Evolutionary conservation across 805 yeast genomes (phyloP).

Genomic region (Candida dajiaensis): DNA sequence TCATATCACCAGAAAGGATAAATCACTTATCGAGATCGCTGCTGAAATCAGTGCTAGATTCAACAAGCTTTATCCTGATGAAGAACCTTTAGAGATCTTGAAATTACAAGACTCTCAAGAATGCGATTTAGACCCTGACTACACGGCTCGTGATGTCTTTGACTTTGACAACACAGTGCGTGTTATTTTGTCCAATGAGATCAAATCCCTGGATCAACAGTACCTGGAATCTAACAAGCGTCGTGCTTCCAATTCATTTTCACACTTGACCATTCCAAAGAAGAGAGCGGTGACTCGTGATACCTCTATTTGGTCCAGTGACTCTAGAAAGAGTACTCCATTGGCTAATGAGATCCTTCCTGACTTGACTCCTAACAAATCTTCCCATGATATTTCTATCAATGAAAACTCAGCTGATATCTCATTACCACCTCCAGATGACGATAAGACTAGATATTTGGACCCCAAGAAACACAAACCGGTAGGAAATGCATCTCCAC

Average conservation of each 20-base stretch:
- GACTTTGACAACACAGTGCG: constrained; percentile 41
- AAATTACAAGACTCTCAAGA: constrained; percentile 59
- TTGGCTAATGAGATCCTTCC: constrained; percentile 35
- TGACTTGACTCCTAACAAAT: constrained; percentile 8
- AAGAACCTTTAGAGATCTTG: constrained; percentile 46
- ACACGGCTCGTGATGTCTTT: constrained; percentile 58
- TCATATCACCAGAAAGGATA: constrained; percentile 49
- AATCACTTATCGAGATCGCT: constrained; percentile 43
- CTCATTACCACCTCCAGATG: constrained; percentile 24
- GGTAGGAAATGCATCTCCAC: constrained; percentile 13
- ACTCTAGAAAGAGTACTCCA: constrained; percentile 31
- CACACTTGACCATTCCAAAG: constrained; percentile 22
- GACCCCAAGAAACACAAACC: constrained; percentile 21
- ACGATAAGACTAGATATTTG: constrained; percentile 12
- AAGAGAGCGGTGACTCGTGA: constrained; percentile 13
- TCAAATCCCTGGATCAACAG: constrained; percentile 22
- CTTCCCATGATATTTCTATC: constrained; percentile 24
- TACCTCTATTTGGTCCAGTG: constrained; percentile 13
- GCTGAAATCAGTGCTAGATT: constrained; percentile 52
- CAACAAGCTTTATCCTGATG: constrained; percentile 59
- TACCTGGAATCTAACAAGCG: constrained; percentile 12
- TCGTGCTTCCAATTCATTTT: constrained; percentile 18
- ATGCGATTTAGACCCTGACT: constrained; percentile 81
- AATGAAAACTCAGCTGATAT: constrained; percentile 29
- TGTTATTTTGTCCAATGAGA: constrained; percentile 37